Base-by-base conservation (phyloP, 2,329 filamentous ascomycete genomes). In the Didymella arachidicola region DNA sequence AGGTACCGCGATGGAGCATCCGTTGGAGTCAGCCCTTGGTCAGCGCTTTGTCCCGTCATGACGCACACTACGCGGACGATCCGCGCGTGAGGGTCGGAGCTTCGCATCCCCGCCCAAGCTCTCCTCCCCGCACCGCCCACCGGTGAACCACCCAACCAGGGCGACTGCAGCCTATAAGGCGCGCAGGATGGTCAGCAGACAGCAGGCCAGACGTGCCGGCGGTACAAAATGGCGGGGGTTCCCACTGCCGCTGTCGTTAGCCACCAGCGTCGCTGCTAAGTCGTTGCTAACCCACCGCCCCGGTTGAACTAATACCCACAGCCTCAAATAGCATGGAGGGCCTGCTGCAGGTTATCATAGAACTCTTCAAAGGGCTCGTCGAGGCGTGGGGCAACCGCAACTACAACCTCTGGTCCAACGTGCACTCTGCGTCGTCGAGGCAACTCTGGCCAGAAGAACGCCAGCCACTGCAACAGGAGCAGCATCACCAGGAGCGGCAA, bases 401-500 rank as follows among this genome's bases (percentile, higher is more conserved):
- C 27, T 51, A 44, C 25, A 49, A 45, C 16, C 42, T 41, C 46
- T 59, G 56, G 56, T 59, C 51, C 11, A 48, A 59, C 45, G 32
- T 41, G 2, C 44, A 42, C 4, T 59, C 56, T 42, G 50, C 56
- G 4, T 54, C 50, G 1, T 54, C 50, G 6, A 44, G 56, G 25
- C 30, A 53, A 42, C 49, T n/a, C 22, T 58, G 55, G 49, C n/a
- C 49, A 18, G 49, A 42, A n/a, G 54, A 59, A 46, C 50, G 56
- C 26, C 44, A 50, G 50, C 56, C 56, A 29, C 50, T 59, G 50
- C 56, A 50, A 30, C 56, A 50, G 32, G 32, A 53, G n/a, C 38
- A 59, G 27, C 18, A 41, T 8, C 22, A 22, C 2, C 22, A 22
- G 22, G 22, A 22, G 22, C 22, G 22, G 2, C 22, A 45, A 29